Base-by-base conservation (phyloP, 1,284 basidiomycete species). In the Somion occarium region DNA sequence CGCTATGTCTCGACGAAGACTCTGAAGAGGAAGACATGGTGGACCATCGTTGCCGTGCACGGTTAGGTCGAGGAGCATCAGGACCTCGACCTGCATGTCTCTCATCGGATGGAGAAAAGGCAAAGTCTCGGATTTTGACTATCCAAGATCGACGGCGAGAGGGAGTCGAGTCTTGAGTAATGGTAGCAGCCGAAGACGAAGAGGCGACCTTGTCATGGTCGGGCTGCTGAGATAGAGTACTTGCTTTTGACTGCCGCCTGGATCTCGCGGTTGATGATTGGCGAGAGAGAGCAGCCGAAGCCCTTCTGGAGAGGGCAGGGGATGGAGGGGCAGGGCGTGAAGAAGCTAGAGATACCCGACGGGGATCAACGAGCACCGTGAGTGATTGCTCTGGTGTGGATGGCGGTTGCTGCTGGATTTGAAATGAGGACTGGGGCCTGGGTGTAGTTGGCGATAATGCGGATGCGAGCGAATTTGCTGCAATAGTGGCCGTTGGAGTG, bases 321-420 rank as follows among this genome's bases (percentile, higher is more conserved):
- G 83, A 85, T 1, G 79, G 80, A 0, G 85, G 85, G 0, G 85
- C 84, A 15, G 80, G 83, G 7, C 84, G 76, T 2, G 74, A 79
- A 2, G 81, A 78, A 0, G 73, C 73, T 44, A 80, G 72, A 2
- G 75, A 73, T 15, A 64, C 56, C 39, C 64, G 63, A 19, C 59
- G 53, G 23, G 55, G 47, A 48, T 50, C 50, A 45, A 51, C 53
- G 44, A 38, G 51, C 38, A 44, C 56, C 51, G 54, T 53, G 53
- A 49, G 51, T 46, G 56, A 43, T 49, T 50, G 48, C 48, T 52
- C 15, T 38, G 45, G 56, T 52, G 55, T 53, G 53, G 50, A 50
- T 46, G 57, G 45, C 51, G 56, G 53, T 50, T 24, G 53, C 45
- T 22, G 55, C 50, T 42, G 54, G 51, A 51, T 52, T 56, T 48